Conservation (phyloP, 208 protist genomes). For the Leishmania mexicana region DNA sequence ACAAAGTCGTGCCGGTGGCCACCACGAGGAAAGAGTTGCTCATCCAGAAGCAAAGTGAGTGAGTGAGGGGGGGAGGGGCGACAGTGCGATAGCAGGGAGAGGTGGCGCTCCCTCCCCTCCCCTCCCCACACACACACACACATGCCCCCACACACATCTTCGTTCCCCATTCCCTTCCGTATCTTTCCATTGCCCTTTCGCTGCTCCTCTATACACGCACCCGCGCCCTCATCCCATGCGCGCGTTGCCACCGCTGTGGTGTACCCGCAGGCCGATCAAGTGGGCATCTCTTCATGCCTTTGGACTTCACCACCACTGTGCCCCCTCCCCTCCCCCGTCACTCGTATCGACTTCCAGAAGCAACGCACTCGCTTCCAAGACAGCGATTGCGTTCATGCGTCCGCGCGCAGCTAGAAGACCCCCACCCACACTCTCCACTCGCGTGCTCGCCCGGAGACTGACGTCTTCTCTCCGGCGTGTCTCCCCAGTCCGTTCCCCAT, state of each 20-base stretch:
- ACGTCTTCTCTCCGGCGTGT: not conserved
- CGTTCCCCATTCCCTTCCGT: not conserved
- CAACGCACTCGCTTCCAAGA: not conserved
- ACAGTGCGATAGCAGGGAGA: not conserved
- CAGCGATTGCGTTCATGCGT: not conserved
- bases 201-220: not conserved
- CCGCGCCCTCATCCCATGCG: not conserved
- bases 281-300: not conserved
- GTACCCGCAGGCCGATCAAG: not conserved
- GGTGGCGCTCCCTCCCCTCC: not conserved
- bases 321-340: not conserved
- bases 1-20: not conserved
- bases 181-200: not conserved
- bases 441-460: not conserved
- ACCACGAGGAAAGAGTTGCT: not conserved
- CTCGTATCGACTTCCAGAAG: not conserved
- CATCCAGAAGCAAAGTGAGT: too few species aligned
- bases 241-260: not conserved
- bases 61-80: not conserved
- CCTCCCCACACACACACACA: not conserved
- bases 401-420: not conserved
- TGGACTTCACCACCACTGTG: not conserved
- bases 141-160: slow-evolving; percentile 1
- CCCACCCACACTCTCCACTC: not conserved
- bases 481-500: not conserved